Percentiles rank a stretch among this genome's conserved stretches.
These are phyloP conservation scores for Lolium perenne DNA, from an alignment of 176 grass and related monocot species.

Conservation along the genomic window DNA sequence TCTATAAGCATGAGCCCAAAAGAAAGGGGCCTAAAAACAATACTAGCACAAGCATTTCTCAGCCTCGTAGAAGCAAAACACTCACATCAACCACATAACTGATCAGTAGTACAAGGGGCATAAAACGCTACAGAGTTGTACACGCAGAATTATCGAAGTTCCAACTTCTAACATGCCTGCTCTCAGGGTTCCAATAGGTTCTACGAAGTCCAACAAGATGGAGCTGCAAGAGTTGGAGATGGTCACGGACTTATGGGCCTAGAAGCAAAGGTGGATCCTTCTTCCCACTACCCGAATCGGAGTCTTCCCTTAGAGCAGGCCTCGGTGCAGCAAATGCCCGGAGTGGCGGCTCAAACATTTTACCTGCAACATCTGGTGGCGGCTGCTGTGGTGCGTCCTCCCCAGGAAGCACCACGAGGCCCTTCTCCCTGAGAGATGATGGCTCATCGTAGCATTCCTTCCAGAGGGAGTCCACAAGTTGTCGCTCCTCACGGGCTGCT, in stretches of 20 bases:
- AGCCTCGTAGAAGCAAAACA: background rate
- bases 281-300: slow-evolving; percentile 42
- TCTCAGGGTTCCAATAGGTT: background rate
- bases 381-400: slow-evolving; percentile 59
- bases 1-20: too few species aligned
- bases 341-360: slow-evolving; percentile 77
- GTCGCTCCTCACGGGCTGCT: slow-evolving; percentile 79
- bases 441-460: slow-evolving; percentile 78
- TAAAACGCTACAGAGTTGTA: background rate
- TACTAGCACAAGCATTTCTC: background rate
- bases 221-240: background rate
- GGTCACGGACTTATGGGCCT: slow-evolving; percentile 45
- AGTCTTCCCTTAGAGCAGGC: slow-evolving; percentile 19
- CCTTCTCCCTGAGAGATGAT: slow-evolving; percentile 72
- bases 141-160: background rate
- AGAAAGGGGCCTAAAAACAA: too few species aligned
- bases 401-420: slow-evolving; percentile 79
- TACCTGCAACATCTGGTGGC: slow-evolving; percentile 62
- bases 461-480: slow-evolving; percentile 87
- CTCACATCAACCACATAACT: background rate
- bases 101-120: background rate
- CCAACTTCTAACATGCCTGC: background rate
- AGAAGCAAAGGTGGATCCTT: slow-evolving; percentile 69
- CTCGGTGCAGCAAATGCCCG: slow-evolving; percentile 52
- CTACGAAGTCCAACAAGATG: slow-evolving; percentile 6